phyloP scores from a whole-genome alignment of 2,329 filamentous ascomycete genomes.

The Polychaeton citri region DNA sequence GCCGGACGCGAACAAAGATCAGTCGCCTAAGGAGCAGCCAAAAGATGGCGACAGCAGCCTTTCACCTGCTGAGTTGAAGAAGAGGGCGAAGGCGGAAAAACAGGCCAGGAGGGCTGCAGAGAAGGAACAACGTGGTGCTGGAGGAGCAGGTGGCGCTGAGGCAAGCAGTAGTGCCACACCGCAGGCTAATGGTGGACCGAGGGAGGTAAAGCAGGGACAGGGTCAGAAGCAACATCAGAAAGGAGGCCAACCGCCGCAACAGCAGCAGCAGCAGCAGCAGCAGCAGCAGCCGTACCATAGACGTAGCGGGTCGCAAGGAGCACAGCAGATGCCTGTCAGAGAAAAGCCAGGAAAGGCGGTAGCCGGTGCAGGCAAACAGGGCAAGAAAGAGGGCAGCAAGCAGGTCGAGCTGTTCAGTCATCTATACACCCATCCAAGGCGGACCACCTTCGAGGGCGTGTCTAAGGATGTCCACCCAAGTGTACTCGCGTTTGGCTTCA shows the following conservation, averaged over 20 bases:
- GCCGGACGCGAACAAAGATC: too few relatives aligned
- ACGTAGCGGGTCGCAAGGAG: constrained; percentile 6
- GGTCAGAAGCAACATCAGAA: constrained; percentile 36
- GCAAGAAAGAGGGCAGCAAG: constrained; percentile 43
- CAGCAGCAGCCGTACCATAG: constrained; percentile 10
- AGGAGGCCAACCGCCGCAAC: constrained; percentile 10
- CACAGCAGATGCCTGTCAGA: constrained; percentile 4
- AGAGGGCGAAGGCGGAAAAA: constrained; percentile 82
- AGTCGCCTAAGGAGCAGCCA: too few relatives aligned
- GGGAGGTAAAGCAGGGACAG: constrained; percentile 21
- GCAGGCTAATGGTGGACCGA: constrained; percentile 6
- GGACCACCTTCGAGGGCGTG: constrained; percentile 45
- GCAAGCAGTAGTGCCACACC: constrained; percentile 7
- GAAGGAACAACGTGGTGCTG: constrained; percentile 14
- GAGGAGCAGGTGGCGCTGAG: constrained; percentile 21
- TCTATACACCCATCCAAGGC: constrained; percentile 57
- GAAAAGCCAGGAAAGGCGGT: constrained; percentile 16
- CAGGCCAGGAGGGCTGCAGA: constrained; percentile 58
- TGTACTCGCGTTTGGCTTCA: constrained; percentile 71
- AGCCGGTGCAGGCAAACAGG: constrained; percentile 23
- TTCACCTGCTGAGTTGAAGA: constrained; percentile 71
- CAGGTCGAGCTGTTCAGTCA: constrained; percentile 70
- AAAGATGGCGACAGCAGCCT: constrained; percentile 40
- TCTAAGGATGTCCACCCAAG: constrained; percentile 70
- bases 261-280: constrained; percentile 5